Evolutionary conservation across 75 land plant genomes (phyloP), one percentile per base, ranked within the genome.

Genomic region (Pinus albicaulis): DNA sequence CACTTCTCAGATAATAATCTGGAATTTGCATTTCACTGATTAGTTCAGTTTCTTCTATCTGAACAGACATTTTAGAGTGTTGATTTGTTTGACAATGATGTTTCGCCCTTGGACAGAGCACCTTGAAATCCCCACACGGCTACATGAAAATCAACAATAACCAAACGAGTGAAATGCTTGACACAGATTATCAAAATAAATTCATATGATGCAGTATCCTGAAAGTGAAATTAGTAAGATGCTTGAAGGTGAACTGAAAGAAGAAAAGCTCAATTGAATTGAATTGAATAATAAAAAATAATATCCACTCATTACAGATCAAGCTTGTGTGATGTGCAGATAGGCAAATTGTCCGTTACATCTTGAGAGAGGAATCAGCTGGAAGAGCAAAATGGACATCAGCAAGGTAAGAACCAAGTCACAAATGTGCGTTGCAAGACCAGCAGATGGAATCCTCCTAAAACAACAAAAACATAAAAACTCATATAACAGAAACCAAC

Each of bases 1-100:
- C 74, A 65, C 77, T 68, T 13, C 22, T 56, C 36, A 91, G 55
- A 56, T 89, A 81, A 74, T 85, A 89, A 55, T 86, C 76, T 12
- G 91, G 93, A 41, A 91, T 85, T 68, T 13, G 48, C 53, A 44
- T 68, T 3, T 68, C 10, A 22, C n/a, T 44, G 11, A 68, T 68
- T 36, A 68, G 53, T 68, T 36, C 52, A 20, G 22, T 41, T 68
- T 68, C 71, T 2, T 66, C 44, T 17, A 38, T 8, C 28, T 66
- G 22, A 48, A 48, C 53, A 48, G 53, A 48, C 41, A 38, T 36
- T 34, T 38, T 38, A 41, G 52, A 20, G 53, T 11, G 71, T 11
- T 2, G 53, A 7, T 12, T 68, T 68, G 23, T 16, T 68, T 41
- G 20, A 38, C 15, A 41, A 23, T n/a, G 38, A 13, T 20, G 38